A percentile compares a stretch with the other conserved stretches of the same genome.
Evolutionary conservation across 805 yeast species (phyloP).

Genomic region (Ogataea glucozyma): DNA sequence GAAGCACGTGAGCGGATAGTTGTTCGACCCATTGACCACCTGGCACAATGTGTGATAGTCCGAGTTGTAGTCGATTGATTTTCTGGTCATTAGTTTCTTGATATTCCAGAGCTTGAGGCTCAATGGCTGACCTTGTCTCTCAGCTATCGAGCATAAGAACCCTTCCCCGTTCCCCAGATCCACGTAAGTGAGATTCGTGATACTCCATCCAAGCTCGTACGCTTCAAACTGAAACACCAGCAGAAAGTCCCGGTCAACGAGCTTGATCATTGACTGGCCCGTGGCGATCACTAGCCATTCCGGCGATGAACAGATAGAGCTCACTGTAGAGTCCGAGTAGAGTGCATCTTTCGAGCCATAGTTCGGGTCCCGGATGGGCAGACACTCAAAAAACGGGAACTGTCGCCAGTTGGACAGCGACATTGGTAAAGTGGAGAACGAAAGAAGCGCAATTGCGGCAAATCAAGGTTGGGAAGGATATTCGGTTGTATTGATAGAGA

Average conservation of each 20-base stretch:
- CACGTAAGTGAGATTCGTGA: conserved; percentile 56
- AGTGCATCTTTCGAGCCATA: conserved; percentile 60
- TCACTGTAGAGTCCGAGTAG: conserved; percentile 75
- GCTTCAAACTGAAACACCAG: conserved; percentile 57
- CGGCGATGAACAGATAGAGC: conserved; percentile 61
- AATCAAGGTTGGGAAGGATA: too few relatives aligned
- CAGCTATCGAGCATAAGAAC: conserved; percentile 71
- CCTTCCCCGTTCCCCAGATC: conserved; percentile 30
- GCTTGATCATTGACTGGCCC: conserved; percentile 50
- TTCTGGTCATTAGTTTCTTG: conserved; percentile 43
- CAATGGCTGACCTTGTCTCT: conserved; percentile 68
- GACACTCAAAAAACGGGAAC: conserved; percentile 80
- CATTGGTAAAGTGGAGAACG: conserved; percentile 19
- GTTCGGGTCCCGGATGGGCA: conserved; percentile 84
- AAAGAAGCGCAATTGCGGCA: too few relatives aligned
- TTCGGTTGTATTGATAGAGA: background rate
- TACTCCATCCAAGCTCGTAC: conserved; percentile 62
- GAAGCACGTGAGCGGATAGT: conserved; percentile 75
- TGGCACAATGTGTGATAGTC: conserved; percentile 60
- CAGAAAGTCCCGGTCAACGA: conserved; percentile 53
- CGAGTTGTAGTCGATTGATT: conserved; percentile 34
- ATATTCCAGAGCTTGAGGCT: conserved; percentile 74
- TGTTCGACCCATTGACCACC: conserved; percentile 70
- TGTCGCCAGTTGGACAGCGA: conserved; percentile 50
- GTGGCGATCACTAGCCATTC: conserved; percentile 62